These are phyloP conservation scores for Cystobasidium pallidum DNA, from an alignment of 1,284 basidiomycete species.

Conservation along the genomic window DNA sequence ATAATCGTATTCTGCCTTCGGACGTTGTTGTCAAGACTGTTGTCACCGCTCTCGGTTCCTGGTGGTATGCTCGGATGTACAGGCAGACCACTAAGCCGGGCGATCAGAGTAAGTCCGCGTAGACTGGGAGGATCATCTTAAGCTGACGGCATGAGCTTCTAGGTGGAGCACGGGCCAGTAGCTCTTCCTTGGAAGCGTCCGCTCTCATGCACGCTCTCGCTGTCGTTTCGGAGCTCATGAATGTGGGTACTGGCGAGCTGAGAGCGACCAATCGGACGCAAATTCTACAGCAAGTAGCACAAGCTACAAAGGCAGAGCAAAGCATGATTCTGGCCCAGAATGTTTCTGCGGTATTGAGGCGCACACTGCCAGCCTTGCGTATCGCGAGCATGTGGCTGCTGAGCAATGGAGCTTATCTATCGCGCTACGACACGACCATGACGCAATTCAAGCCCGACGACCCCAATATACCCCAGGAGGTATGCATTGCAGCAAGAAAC, in stretches of 20 bases:
- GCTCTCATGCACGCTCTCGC: constrained; percentile 35
- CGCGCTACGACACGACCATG: constrained; percentile 48
- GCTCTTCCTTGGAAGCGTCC: constrained; percentile 25
- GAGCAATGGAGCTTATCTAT: constrained; percentile 74
- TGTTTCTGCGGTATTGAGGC: constrained; percentile 81
- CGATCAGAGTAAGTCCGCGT: constrained; percentile 64
- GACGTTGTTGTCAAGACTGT: constrained; percentile 77
- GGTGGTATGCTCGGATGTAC: constrained; percentile 79
- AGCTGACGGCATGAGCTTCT: not conserved
- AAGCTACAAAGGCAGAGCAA: constrained; percentile 24
- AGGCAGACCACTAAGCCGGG: constrained; percentile 50
- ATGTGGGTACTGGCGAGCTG: constrained; percentile 19
- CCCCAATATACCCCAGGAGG: constrained; percentile 41
- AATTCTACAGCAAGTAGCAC: not conserved
- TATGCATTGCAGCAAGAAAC: constrained; percentile 49
- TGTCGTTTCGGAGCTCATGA: constrained; percentile 27
- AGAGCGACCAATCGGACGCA: constrained; percentile 6
- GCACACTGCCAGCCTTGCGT: constrained; percentile 82
- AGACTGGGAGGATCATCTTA: not conserved
- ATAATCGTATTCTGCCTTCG: constrained; percentile 70
- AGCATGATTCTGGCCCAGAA: constrained; percentile 61
- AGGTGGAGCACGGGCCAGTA: constrained; percentile 19
- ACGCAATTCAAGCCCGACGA: constrained; percentile 27
- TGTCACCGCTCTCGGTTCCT: constrained; percentile 71
- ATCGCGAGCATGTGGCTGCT: constrained; percentile 87